Evolutionary conservation across 768 basidiomycete species (phyloP).

Genomic region (Lactifluus hygrophoroides): DNA sequence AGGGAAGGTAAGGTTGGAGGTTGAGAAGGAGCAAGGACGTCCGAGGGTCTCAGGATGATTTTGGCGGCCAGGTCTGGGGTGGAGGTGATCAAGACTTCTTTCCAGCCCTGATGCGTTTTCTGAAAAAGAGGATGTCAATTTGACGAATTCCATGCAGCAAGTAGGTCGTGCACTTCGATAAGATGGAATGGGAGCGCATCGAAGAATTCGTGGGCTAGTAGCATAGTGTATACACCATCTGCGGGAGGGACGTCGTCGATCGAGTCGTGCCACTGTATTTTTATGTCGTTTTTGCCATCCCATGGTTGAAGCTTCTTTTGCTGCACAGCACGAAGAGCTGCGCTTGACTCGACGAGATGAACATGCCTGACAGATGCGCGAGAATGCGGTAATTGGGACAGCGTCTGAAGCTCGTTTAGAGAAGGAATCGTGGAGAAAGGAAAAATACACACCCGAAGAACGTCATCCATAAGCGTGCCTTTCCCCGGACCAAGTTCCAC

Average conservation of each 20-base stretch:
- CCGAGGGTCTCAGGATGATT: conserved; percentile 22
- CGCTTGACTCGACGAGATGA: conserved; percentile 77
- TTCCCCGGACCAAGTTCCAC: conserved; percentile 92
- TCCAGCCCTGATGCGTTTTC: conserved; percentile 77
- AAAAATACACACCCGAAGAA: conserved; percentile 58
- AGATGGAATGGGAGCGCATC: conserved; percentile 92
- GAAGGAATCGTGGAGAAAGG: background rate
- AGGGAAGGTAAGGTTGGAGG: conserved; percentile 4
- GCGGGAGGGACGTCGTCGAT: conserved; percentile 55
- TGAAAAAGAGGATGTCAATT: conserved; percentile 25
- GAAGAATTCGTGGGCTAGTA: conserved; percentile 96
- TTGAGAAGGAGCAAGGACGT: conserved; percentile 16
- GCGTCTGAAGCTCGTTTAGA: conserved; percentile 32
- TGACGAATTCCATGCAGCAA: background rate
- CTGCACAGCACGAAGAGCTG: conserved; percentile 57
- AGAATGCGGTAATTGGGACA: conserved; percentile 38
- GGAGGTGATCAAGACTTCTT: conserved; percentile 68
- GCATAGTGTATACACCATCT: conserved; percentile 58
- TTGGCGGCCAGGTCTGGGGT: conserved; percentile 33
- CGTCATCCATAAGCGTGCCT: conserved; percentile 86
- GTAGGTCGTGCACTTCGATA: conserved; percentile 51
- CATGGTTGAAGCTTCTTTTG: conserved; percentile 36
- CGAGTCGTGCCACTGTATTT: conserved; percentile 63
- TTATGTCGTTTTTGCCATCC: conserved; percentile 27
- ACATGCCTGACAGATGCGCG: conserved; percentile 36